Evolutionary conservation across 2,329 filamentous ascomycete genomes (phyloP).

Genomic region (Monosporascus sp.): DNA sequence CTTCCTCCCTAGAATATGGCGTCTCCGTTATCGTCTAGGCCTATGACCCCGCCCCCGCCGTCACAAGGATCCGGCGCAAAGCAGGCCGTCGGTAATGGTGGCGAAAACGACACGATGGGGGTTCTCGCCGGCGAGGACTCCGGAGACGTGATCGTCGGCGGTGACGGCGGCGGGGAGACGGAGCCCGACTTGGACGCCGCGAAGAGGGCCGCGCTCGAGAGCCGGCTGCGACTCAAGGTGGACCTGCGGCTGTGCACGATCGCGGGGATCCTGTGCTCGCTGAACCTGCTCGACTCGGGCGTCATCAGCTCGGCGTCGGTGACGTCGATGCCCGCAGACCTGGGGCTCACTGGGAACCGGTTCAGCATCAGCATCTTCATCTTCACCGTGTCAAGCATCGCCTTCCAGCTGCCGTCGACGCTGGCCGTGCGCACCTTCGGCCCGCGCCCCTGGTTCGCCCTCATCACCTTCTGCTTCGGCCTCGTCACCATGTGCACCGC

Average conservation of each 20-base stretch:
- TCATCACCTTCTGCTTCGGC: slow-evolving; percentile 58
- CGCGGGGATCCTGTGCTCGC: slow-evolving; percentile 63
- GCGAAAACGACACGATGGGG: background rate
- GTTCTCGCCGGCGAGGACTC: background rate
- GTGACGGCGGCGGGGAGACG: background rate
- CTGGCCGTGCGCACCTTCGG: slow-evolving; percentile 61
- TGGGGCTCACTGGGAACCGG: slow-evolving; percentile 59
- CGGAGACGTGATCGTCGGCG: background rate
- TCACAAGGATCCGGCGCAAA: background rate
- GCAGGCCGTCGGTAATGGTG: background rate
- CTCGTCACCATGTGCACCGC: slow-evolving; percentile 63
- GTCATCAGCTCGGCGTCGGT: slow-evolving; percentile 67
- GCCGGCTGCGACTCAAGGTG: slow-evolving; percentile 51
- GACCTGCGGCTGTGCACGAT: slow-evolving; percentile 67
- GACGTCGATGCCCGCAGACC: slow-evolving; percentile 61
- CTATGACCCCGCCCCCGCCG: background rate
- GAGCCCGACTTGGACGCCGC: slow-evolving; percentile 3
- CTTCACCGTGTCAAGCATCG: slow-evolving; percentile 64
- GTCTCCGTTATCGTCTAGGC: background rate
- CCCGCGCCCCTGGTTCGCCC: slow-evolving; percentile 59
- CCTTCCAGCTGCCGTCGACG: slow-evolving; percentile 65
- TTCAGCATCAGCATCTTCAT: slow-evolving; percentile 70
- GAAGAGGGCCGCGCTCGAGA: slow-evolving; percentile 14
- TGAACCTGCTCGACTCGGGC: slow-evolving; percentile 65
- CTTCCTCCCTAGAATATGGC: background rate